These are phyloP conservation scores for Fusarium brevicatenulatum DNA, from an alignment of 2,329 filamentous ascomycete genomes.

Conservation along the genomic window DNA sequence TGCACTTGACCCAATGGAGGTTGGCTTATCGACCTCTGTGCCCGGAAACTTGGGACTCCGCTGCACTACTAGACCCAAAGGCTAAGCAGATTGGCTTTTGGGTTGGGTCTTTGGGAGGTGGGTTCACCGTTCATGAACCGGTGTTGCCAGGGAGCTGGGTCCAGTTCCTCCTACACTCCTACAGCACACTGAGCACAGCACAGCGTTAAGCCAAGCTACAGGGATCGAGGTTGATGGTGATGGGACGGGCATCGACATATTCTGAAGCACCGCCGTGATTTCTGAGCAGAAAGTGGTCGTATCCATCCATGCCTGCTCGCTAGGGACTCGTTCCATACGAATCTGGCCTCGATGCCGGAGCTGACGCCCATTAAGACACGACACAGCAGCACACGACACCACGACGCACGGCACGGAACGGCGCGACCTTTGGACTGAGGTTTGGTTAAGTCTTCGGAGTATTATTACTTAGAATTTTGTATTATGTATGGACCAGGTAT, in stretches of 20 bases:
- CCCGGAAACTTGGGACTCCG: conserved; percentile 33
- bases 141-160: conserved; percentile 8
- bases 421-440: conserved; percentile 14
- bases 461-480: conserved; percentile 19
- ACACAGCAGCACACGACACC: conserved; percentile 12
- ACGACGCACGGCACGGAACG: conserved; percentile 9
- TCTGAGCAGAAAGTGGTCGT: conserved; percentile 23
- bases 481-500: conserved; percentile 16
- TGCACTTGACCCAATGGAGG: conserved; percentile 12
- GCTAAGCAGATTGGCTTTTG: conserved; percentile 20
- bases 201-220: conserved; percentile 12
- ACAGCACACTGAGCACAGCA: background rate
- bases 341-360: background rate
- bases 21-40: conserved; percentile 16
- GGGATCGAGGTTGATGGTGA: conserved; percentile 38
- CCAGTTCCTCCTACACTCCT: background rate
- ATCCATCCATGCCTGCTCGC: conserved; percentile 18
- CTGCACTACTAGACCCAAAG: conserved; percentile 16
- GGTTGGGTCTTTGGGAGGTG: conserved; percentile 3
- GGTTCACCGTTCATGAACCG: conserved; percentile 26
- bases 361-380: background rate
- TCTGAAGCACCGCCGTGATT: conserved; percentile 36
- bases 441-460: background rate
- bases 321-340: background rate
- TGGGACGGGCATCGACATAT: conserved; percentile 40